These are phyloP conservation scores for Trametes pubescens DNA, from an alignment of 1,284 basidiomycete genomes.

Conservation along the genomic window DNA sequence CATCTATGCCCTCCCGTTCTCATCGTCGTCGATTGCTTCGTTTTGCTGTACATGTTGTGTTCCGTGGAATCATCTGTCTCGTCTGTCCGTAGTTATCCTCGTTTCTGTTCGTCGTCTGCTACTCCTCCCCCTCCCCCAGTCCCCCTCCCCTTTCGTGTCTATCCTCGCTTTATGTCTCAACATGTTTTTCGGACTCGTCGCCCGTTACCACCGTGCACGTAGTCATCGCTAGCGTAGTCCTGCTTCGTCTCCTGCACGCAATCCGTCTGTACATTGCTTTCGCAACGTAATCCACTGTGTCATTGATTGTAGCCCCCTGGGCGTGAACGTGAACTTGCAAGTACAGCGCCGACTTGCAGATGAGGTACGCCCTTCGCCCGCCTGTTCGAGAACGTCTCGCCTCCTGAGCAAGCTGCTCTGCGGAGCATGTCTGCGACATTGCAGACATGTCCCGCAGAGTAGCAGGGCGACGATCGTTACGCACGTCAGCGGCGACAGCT, in stretches of 20 bases:
- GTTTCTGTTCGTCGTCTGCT: background rate
- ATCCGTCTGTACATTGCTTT: constrained; percentile 14
- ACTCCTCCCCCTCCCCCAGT: background rate
- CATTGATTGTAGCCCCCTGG: constrained; percentile 1
- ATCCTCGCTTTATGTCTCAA: background rate
- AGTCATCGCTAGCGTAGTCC: constrained; percentile 17
- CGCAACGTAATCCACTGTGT: constrained; percentile 4
- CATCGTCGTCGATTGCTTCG: background rate
- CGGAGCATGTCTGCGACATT: too few species aligned
- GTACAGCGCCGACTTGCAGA: too few species aligned
- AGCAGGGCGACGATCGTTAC: too few species aligned
- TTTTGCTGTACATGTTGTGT: background rate
- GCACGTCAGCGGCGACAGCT: too few species aligned
- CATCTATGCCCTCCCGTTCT: constrained; percentile 3
- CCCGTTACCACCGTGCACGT: constrained; percentile 7
- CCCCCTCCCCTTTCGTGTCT: background rate
- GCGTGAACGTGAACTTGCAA: background rate
- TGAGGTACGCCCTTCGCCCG: background rate
- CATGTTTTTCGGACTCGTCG: background rate
- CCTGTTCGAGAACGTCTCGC: too few species aligned
- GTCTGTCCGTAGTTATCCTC: too few species aligned
- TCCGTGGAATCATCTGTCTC: too few species aligned
- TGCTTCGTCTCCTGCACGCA: constrained; percentile 13
- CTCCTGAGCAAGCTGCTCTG: too few species aligned
- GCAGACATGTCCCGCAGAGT: too few species aligned